These are phyloP conservation scores for Elaeis oleifera DNA, from an alignment of 202 grass and related monocot species.

Conservation along the genomic window DNA sequence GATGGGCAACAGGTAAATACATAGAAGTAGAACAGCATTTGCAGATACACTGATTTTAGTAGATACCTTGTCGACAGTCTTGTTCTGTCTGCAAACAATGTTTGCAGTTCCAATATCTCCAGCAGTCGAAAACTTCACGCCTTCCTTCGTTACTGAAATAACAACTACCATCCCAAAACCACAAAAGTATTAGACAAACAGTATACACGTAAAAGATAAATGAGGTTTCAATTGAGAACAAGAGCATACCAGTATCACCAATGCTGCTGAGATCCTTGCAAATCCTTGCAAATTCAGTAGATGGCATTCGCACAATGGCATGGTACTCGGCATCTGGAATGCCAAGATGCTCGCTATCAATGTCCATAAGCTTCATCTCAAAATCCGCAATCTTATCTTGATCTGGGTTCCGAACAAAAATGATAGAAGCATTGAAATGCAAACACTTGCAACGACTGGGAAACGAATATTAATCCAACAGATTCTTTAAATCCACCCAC, in stretches of 20 bases:
- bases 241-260: slow-evolving; percentile 6
- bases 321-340: slow-evolving; percentile 18
- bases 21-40: no score
- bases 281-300: slow-evolving; percentile 13
- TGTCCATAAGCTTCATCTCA: slow-evolving; percentile 23
- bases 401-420: not conserved
- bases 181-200: not conserved
- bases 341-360: slow-evolving; percentile 18
- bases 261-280: slow-evolving; percentile 24
- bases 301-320: slow-evolving; percentile 12
- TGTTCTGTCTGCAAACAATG: slow-evolving; percentile 19
- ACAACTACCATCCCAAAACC: slow-evolving; percentile 2
- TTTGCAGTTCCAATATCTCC: slow-evolving; percentile 23
- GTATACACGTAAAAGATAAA: not conserved
- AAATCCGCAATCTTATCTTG: slow-evolving; percentile 21
- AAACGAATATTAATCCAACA: no score
- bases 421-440: no score
- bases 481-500: no score
- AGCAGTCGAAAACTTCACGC: slow-evolving; percentile 18
- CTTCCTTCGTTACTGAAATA: slow-evolving; percentile 20
- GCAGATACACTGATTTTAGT: not conserved
- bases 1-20: no score
- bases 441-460: no score
- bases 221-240: not conserved
- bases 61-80: slow-evolving; percentile 12